A percentile compares a stretch with the other conserved stretches of the same genome.
Conservation (phyloP, 495 filamentous ascomycete species). For the Penicillium manginii region DNA sequence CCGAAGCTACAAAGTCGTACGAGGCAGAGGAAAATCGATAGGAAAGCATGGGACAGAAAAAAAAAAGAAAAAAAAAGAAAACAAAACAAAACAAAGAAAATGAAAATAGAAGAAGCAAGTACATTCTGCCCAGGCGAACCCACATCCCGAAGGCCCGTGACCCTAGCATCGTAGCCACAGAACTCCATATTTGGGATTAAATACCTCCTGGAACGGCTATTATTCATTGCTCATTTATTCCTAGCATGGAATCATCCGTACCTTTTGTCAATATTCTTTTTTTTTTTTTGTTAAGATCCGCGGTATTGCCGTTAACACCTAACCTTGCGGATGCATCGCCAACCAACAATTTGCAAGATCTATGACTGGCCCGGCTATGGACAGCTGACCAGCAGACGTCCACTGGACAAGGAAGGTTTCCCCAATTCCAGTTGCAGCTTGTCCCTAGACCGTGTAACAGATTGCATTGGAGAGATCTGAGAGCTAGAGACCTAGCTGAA, state of each 20-base stretch:
- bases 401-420: neutral
- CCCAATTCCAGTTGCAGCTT: neutral
- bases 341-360: neutral
- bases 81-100: neutral
- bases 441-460: conserved; percentile 16
- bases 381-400: conserved; percentile 1
- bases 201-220: neutral
- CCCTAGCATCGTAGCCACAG: neutral
- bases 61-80: conserved; percentile 1
- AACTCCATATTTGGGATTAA: neutral
- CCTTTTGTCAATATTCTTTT: neutral
- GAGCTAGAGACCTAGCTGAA: neutral
- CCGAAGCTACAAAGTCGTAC: neutral
- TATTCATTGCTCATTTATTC: too few species aligned
- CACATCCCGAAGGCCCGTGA: conserved; percentile 2
- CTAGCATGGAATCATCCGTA: neutral
- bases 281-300: too few species aligned
- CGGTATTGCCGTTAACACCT: neutral
- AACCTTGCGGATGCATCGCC: neutral
- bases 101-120: neutral
- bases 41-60: neutral
- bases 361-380: conserved; percentile 10
- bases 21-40: neutral
- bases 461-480: conserved; percentile 3
- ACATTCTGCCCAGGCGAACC: neutral